Conservation (phyloP, 129 eudicot genomes). For the Lactuca saligna region DNA sequence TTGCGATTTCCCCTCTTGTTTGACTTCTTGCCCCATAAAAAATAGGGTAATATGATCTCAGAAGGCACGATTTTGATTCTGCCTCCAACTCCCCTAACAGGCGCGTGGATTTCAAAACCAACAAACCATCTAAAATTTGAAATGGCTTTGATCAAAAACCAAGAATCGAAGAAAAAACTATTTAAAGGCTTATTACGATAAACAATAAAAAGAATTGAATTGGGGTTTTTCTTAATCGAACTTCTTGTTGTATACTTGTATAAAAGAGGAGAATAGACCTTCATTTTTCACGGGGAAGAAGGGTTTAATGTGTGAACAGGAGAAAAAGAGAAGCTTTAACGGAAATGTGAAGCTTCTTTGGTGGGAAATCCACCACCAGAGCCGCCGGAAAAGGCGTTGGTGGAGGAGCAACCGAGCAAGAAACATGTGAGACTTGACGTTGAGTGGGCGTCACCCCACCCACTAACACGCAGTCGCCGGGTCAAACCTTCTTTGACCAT, state of each 20-base stretch:
- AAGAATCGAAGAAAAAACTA: neutral
- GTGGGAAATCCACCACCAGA: slow-evolving; percentile 25
- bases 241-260: slow-evolving; percentile 16
- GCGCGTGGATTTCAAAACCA: neutral
- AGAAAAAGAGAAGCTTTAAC: slow-evolving; percentile 37
- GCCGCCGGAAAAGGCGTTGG: slow-evolving; percentile 40
- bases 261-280: neutral
- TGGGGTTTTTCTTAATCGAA: neutral
- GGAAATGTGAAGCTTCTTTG: slow-evolving; percentile 26
- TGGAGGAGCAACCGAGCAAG: slow-evolving; percentile 31
- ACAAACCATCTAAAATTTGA: neutral
- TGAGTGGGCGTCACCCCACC: slow-evolving; percentile 26
- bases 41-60: too few species aligned
- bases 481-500: slow-evolving; percentile 23
- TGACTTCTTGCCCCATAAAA: too few species aligned
- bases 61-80: too few species aligned
- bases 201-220: neutral
- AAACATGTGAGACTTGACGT: slow-evolving; percentile 44
- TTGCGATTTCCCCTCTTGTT: too few species aligned
- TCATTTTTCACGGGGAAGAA: slow-evolving; percentile 10
- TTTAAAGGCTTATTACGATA: neutral
- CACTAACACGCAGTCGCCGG: slow-evolving; percentile 1
- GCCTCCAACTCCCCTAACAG: too few species aligned
- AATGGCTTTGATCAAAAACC: slow-evolving; percentile 13
- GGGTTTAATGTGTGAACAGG: slow-evolving; percentile 15